Conservation (phyloP, 148 eudicot genomes). For the Vaccinium vitisidaea region DNA sequence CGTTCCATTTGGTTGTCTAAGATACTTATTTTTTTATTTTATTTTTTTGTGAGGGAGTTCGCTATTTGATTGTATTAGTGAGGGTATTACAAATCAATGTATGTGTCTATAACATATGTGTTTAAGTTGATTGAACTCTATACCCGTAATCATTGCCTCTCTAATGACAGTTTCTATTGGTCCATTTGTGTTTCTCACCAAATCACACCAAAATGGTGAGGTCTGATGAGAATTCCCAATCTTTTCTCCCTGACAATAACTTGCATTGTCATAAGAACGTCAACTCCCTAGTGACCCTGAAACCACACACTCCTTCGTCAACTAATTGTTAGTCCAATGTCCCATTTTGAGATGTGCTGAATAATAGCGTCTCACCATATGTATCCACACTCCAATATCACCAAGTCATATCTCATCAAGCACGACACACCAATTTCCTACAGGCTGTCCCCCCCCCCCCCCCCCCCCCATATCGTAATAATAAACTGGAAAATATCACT, state of each 20-base stretch:
- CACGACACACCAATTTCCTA: background rate
- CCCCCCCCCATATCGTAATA: background rate
- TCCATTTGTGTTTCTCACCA: background rate
- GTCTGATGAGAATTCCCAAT: background rate
- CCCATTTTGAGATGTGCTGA: background rate
- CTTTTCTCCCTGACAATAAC: background rate
- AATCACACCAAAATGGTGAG: background rate
- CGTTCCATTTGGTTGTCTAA: background rate
- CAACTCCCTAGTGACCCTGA: background rate
- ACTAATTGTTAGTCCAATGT: background rate
- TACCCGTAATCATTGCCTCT: background rate
- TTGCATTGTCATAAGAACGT: background rate
- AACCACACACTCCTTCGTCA: background rate
- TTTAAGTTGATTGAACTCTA: background rate
- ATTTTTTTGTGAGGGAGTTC: background rate
- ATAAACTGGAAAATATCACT: background rate
- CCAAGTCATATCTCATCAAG: background rate
- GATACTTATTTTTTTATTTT: background rate
- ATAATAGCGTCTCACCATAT: background rate
- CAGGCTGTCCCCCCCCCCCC: background rate
- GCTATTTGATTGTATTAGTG: background rate
- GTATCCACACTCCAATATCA: background rate
- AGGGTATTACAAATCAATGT: background rate
- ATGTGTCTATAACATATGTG: too few relatives aligned
- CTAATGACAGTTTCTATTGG: background rate